Base-by-base conservation (phyloP, 768 basidiomycete species). In the Rhodotorula sphaerocarpa region DNA sequence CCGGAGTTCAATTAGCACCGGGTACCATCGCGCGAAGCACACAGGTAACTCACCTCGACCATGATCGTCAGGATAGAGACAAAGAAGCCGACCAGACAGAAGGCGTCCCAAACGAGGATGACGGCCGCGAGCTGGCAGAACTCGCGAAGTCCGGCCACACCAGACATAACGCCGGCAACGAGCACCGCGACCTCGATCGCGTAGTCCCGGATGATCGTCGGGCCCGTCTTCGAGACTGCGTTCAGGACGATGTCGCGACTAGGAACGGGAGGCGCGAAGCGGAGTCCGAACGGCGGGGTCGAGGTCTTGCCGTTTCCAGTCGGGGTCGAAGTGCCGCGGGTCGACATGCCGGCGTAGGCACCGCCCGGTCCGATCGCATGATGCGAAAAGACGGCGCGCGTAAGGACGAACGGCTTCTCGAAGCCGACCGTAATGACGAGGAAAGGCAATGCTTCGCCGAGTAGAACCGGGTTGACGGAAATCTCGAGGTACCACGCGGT, bases 401-500 rank as follows among this genome's bases (percentile, higher is more conserved):
- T 92, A 30, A 99, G 84, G 11, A 88, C 83, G 50, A 93, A 84
- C 0, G 92, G 93, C 75, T 99, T 97, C 77, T 99, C 95, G 75
- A 97, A 99, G 11, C 93, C 93, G 63, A 99, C 84, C 3, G 91
- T 95, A 75, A 93, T 93, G 41, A 99, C 92, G 51, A 97, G 79
- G 84, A 97, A 97, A 0, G 95, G 95, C 0, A 99, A 82, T 0
- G 95, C 93, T 75, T 99, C 95, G 15, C 88, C 90, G 54, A 99
- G 80, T 15, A 86, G 85, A 56, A 97, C 86, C 2, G 90, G 90
- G 74, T 97, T 92, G 70, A 99, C 85, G 25, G 85, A 86, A 61
- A 99, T 89, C 70, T 81, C 80, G 61, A 96, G 79, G 18, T 81
- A 84, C 55, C 86, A 81, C 25, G 85, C 83, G 44, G 84, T 74